A percentile compares a stretch with the other conserved stretches of the same genome.
Evolutionary conservation across 768 basidiomycete species (phyloP).

Genomic region (Lactarius trivialis): DNA sequence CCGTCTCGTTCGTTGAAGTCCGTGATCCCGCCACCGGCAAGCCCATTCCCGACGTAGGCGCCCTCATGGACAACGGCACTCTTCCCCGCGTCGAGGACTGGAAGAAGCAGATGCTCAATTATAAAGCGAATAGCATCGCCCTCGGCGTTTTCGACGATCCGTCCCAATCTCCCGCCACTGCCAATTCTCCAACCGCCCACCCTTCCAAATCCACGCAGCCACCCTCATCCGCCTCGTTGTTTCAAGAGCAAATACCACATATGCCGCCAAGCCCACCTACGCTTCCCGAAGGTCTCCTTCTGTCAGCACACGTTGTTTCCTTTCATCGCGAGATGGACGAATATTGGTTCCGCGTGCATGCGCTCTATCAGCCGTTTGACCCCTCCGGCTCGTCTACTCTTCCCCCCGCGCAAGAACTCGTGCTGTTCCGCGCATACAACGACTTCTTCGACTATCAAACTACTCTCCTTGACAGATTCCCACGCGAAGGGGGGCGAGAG

Average conservation of each 20-base stretch:
- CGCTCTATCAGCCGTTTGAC: constrained; percentile 78
- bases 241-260: constrained; percentile 26
- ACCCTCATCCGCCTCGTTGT: constrained; percentile 24
- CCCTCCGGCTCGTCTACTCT: constrained; percentile 47
- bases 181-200: constrained; percentile 13
- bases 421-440: constrained; percentile 92
- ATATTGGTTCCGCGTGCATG: constrained; percentile 96
- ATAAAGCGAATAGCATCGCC: constrained; percentile 94
- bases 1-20: constrained; percentile 94
- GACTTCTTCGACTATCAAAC: constrained; percentile 99
- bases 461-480: constrained; percentile 76
- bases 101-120: constrained; percentile 91
- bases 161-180: constrained; percentile 30
- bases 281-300: constrained; percentile 79
- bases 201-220: constrained; percentile 20
- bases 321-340: constrained; percentile 95
- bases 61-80: constrained; percentile 79
- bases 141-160: constrained; percentile 81
- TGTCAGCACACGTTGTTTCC: constrained; percentile 86
- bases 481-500: constrained; percentile 82
- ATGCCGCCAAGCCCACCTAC: constrained; percentile 39
- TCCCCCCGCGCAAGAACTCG: constrained; percentile 68
- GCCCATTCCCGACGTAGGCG: constrained; percentile 65
- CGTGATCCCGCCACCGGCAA: constrained; percentile 85
- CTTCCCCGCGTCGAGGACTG: constrained; percentile 98